Base-by-base conservation (phyloP, 108 stramenopile species). In the Cyclotella kingstonii region DNA sequence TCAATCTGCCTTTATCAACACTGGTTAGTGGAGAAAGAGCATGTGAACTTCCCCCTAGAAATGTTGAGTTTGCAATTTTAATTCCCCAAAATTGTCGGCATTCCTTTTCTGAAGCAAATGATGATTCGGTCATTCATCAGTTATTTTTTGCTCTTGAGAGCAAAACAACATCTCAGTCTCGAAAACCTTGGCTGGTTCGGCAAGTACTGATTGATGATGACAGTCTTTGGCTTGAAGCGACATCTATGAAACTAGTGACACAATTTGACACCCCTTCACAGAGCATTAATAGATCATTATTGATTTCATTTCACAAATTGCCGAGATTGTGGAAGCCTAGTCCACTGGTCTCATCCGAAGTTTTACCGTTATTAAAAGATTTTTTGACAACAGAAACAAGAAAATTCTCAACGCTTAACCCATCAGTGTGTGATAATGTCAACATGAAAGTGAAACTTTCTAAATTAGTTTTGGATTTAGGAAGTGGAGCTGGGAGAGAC, bases 311-410 rank as follows among this genome's bases (percentile, higher is more conserved):
- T 30, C 34, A 28, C 8, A 79, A 76, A 1, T 40, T 74, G 2
- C 76, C 84, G 11, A 80, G 86, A 43, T 60, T 92, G 10, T 92
- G 91, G 91, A 78, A 92, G 70, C 86, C 91, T 0, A 87, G 89
- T 70, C 56, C 71, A 11, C 77, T 92, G 74, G 78, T 92, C 3
- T 66, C 72, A 38, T 73, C 54, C 11, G 46, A 78, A 3, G 38
- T 92, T 12, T 29, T 85, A 8, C 82, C 82, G 22, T 25, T 80
- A 21, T 63, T 89, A 40, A 59, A 52, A 52, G 53, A 76, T 28
- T 58, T 62, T 45, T 15, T 64, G 8, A 12, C 18, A 17, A 7
- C 27, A 38, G 8, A 38, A 10, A 31, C 10, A 29, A 9, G 28
- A 29, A 28, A 30, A 52, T 2, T 10, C 7, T 2, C 35, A 36